Evolutionary conservation across 2,329 filamentous ascomycete genomes (phyloP), one percentile per base, ranked within the genome.

Genomic region (Diaporthe capsici): DNA sequence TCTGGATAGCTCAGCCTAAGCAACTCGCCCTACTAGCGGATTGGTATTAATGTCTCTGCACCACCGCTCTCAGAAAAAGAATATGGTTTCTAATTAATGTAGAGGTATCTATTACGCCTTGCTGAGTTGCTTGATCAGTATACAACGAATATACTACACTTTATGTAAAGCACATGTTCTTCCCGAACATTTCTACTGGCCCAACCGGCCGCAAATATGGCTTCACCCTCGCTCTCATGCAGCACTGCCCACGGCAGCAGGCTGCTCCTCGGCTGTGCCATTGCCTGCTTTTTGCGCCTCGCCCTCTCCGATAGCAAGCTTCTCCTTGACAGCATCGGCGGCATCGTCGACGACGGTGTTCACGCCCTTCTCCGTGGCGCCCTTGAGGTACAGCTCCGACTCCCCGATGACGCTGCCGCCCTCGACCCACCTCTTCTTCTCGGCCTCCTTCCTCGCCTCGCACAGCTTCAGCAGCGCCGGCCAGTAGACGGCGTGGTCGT

Each of bases 401-500:
- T 98, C 96, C 39, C 97, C 97, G 78, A 98, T 90, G 77, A 91
- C 87, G 86, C 94, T 94, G 28, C 97, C 97, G 34, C 91, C 95
- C 20, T 91, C 90, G 78, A 92, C 88, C 97, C 97, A 99, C 73
- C 95, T 88, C 79, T 91, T 88, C 77, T 86, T 86, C 80, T 91
- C 91, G 77, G 90, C 90, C 37, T 90, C 89, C 67, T 91, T 90
- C 78, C 90, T 91, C 83, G 93, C 88, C 25, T 90, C 89, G 78
- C 93, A 94, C 80, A 98, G 84, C 80, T 91, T 89, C 80, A 92
- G 91, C 76, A 99, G 88, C 1, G 94, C 93, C 0, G 96, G 95
- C 97, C 97, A 99, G 88, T 98, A 99, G 22, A 88, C 84, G 1
- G 89, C 86, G 85, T 99, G 97, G 81, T 98, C 94, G 84, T 99